Conservation (phyloP, 352 stramenopile genomes). For the Phytophthora pisi region DNA sequence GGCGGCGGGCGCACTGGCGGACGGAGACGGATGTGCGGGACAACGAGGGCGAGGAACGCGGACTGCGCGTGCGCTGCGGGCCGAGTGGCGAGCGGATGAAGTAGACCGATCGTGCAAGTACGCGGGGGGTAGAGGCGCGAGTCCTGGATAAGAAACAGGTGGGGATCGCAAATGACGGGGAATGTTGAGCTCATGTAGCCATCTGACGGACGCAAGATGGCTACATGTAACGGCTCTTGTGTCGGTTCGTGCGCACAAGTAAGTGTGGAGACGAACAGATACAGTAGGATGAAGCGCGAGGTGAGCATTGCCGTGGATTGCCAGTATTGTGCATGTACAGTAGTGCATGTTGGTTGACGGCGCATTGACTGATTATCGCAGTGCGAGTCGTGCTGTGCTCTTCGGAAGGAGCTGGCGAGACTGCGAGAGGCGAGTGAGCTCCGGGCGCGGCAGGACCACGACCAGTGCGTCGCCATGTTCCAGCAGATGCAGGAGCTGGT, state of each 20-base stretch:
- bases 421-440: constrained; percentile 25
- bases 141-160: not conserved
- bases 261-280: not conserved
- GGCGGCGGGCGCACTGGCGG: not conserved
- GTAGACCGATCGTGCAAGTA: not conserved
- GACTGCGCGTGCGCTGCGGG: not conserved
- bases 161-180: not conserved
- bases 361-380: not conserved
- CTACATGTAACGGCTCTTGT: constrained; percentile 8
- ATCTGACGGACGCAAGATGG: not conserved
- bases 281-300: constrained; percentile 12
- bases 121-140: not conserved
- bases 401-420: constrained; percentile 25
- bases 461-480: constrained; percentile 48
- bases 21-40: constrained; percentile 2
- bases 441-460: constrained; percentile 38
- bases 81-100: not conserved
- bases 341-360: too few relatives aligned
- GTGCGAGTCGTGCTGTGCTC: constrained; percentile 24
- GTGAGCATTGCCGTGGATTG: not conserved
- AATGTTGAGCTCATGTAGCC: constrained; percentile 7
- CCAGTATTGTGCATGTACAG: too few relatives aligned
- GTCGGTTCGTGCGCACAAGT: not conserved
- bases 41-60: not conserved
- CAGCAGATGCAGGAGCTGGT: constrained; percentile 55